A percentile compares a stretch with the other conserved stretches of the same genome.
These are phyloP conservation scores for Pestalotiopsis fici DNA, from an alignment of 2,329 filamentous ascomycete species.

Conservation along the genomic window DNA sequence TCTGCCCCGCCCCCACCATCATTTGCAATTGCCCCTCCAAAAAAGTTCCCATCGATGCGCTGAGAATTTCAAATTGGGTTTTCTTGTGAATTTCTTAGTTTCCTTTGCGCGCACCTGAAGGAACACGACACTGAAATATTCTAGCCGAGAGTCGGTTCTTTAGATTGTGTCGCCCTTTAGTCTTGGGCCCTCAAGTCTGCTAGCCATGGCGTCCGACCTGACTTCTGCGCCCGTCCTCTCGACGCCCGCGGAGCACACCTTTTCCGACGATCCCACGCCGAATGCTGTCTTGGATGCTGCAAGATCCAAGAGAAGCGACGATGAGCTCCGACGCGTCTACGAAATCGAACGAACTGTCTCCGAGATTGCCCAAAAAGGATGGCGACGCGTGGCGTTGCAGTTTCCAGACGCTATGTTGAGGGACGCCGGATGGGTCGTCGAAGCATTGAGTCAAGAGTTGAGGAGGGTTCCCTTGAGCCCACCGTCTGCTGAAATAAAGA, in stretches of 20 bases:
- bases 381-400: constrained; percentile 83
- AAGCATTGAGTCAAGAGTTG: constrained; percentile 50
- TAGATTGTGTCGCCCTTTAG: neutral
- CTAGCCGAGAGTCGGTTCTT: neutral
- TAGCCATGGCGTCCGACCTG: constrained; percentile 34
- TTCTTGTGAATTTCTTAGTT: neutral
- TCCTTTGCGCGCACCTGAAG: neutral
- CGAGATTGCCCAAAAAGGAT: constrained; percentile 73
- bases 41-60: neutral
- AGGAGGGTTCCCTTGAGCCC: constrained; percentile 16
- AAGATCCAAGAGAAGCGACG: constrained; percentile 48
- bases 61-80: neutral
- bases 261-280: constrained; percentile 53
- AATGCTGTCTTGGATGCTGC: constrained; percentile 21
- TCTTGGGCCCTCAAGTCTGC: neutral
- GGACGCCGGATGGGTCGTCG: constrained; percentile 80
- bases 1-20: constrained; percentile 7
- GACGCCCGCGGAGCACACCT: constrained; percentile 58
- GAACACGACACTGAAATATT: neutral
- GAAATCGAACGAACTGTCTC: constrained; percentile 79
- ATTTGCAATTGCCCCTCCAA: neutral
- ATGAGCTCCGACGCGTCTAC: constrained; percentile 76
- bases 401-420: constrained; percentile 92
- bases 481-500: neutral
- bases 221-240: constrained; percentile 61